Conservation (phyloP, 345 rosid species). For the Lepidium aucheri region DNA sequence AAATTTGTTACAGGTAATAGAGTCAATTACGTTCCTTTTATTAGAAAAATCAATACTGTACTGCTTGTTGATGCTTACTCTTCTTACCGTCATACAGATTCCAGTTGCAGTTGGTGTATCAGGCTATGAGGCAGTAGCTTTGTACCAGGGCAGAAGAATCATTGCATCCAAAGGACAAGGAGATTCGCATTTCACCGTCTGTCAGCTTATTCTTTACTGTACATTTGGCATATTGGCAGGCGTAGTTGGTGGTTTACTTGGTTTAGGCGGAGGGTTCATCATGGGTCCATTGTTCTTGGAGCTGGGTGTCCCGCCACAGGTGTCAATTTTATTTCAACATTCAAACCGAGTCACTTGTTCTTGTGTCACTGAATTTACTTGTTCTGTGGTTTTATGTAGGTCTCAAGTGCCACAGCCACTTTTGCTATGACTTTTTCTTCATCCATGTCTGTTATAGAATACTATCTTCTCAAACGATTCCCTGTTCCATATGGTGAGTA, state of each 20-base stretch:
- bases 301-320: slow-evolving; percentile 76
- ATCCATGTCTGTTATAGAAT: slow-evolving; percentile 82
- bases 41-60: neutral
- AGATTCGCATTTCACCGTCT: slow-evolving; percentile 29
- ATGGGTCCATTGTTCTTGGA: slow-evolving; percentile 77
- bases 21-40: neutral
- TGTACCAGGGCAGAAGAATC: slow-evolving; percentile 53
- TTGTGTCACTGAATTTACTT: neutral
- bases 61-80: neutral
- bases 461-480: slow-evolving; percentile 72
- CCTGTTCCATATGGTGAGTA: slow-evolving; percentile 69
- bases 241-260: slow-evolving; percentile 69
- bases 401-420: slow-evolving; percentile 81
- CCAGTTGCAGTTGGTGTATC: slow-evolving; percentile 68
- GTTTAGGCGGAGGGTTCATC: slow-evolving; percentile 78
- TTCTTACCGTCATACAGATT: slow-evolving; percentile 28
- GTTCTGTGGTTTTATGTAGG: slow-evolving; percentile 27
- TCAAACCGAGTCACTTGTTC: neutral
- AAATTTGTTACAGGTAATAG: slow-evolving; percentile 56
- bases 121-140: slow-evolving; percentile 51
- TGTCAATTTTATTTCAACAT: neutral
- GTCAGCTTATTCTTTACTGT: slow-evolving; percentile 51
- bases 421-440: slow-evolving; percentile 86
- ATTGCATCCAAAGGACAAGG: slow-evolving; percentile 58
- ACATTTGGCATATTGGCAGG: slow-evolving; percentile 56